Evolutionary conservation across 2,329 filamentous ascomycete species (phyloP), one percentile per base, ranked within the genome.

Genomic region (Albophoma yamanashiensis): DNA sequence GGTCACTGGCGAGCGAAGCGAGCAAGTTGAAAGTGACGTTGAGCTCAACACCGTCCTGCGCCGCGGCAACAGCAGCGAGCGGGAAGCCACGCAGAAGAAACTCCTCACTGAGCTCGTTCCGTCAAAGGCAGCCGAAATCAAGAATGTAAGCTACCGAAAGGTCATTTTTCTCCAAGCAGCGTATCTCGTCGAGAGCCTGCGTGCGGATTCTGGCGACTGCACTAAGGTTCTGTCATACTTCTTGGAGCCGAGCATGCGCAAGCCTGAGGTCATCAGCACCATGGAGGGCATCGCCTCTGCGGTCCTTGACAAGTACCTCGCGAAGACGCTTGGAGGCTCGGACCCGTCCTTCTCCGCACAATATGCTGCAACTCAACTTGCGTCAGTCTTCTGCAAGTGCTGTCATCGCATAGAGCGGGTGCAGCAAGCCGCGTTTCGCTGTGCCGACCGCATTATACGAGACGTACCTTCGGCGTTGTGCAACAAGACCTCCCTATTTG

Each of bases 31-130:
- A 73, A 97, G 92, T 71, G 94, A 97, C 65, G 93, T 99, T 59
- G 94, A 99, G 69, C 82, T 99, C 47, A 97, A 99, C 69, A 96
- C 92, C 0, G 89, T 97, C 22, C 79, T 99, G 57, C 87, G 93
- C 62, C 85, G 94, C 62, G 93, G 92, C 22, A 90, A 91, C 78
- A 91, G 86, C 64, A 84, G 87, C 7, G 89, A 93, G 38, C 86
- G 92, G 62, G 87, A 91, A 59, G 75, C 85, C 2, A 83, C 89
- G 63, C 92, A 96, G 70, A 97, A 95, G 77, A 89, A 87, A 68
- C 82, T 86, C 9, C 80, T 99, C 27, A 80, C 82, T 4, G 82
- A 85, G 62, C 82, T 94, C 55, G 79, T 99, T 36, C 91, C 93
- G 0, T 80, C 83, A 7, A 89, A 88, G 67, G 86, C 92, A 62